Evolutionary conservation across 164 flowering plant genomes (phyloP), one percentile per base, ranked within the genome.

Genomic region (Macadamia integrifolia): DNA sequence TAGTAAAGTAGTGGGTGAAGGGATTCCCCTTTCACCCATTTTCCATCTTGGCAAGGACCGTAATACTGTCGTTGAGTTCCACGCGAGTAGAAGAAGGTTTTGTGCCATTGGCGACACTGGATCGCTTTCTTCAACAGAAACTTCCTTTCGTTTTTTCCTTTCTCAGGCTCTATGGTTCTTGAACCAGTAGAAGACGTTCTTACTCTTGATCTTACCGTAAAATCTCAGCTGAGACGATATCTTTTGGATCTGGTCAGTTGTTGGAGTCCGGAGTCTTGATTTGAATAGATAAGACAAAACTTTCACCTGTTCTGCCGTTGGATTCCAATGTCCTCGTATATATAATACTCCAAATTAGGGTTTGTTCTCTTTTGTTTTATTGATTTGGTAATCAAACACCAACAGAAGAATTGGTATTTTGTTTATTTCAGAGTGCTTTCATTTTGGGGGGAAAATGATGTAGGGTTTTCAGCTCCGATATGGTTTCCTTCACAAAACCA

Each of bases 111-210:
- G 62, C 80, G 30, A 23, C 23, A 68, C 31, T 1, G 35, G 58
- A 64, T 13, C 53, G 23, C 62, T 43, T 60, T 81, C 77, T 30
- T 74, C 79, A 58, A 71, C 11, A 32, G 86, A 81, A 11, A 89
- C 81, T 62, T 84, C 81, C 0, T 95, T 82, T 1, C 97, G 88
- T 78, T 88, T 91, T 72, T 93, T 96, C 66, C 98, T 78, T 68
- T 93, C 98, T 42, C 98, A 75, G 50, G 97, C 23, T 76, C 91
- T 94, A 72, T 94, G 98, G 67, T 94, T 94, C 76, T 94, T 97
- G 59, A 94, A 94, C 98, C 97, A 94, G 69, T 94, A 93, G 69
- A 93, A 93, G 23, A 93, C 98, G 74, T 93, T 93, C 82, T 93
- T 93, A 81, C 94, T 91, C 80, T 94, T 97, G 61, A 94, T 94